phyloP scores from a whole-genome alignment of 1,284 basidiomycete species.

The Pascua guehoae region DNA sequence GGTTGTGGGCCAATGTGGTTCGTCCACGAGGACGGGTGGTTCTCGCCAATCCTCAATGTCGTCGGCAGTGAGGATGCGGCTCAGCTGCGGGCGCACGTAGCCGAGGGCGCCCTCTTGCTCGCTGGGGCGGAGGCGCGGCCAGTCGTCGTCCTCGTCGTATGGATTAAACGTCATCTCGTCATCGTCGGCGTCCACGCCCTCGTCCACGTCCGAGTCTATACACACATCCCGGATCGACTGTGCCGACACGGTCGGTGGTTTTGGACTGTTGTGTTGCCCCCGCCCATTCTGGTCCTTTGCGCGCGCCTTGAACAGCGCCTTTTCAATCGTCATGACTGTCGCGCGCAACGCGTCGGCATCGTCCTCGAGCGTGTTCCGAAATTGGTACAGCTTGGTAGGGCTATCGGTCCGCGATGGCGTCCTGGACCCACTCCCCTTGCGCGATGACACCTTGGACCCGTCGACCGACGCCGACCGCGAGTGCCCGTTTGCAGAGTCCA shows the following conservation, averaged over 20 bases:
- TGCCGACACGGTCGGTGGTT: not conserved
- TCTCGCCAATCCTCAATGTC: slow-evolving; percentile 45
- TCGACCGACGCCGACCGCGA: no score
- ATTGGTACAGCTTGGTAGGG: no score
- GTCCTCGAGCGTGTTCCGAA: not conserved
- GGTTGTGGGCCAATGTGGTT: slow-evolving; percentile 29
- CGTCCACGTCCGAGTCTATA: not conserved
- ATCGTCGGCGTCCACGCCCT: slow-evolving; percentile 2
- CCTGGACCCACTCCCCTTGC: not conserved
- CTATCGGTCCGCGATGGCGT: not conserved
- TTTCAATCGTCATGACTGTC: slow-evolving; percentile 37
- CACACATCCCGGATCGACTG: not conserved
- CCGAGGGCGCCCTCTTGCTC: slow-evolving; percentile 6
- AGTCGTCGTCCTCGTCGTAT: slow-evolving; percentile 4
- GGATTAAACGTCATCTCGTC: not conserved
- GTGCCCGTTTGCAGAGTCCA: no score
- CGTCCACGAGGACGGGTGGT: slow-evolving; percentile 37
- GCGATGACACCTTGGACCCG: not conserved
- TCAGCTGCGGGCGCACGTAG: slow-evolving; percentile 36
- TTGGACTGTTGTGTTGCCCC: slow-evolving; percentile 8
- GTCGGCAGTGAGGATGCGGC: slow-evolving; percentile 29
- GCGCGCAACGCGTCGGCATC: slow-evolving; percentile 1
- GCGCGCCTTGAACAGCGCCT: slow-evolving; percentile 37
- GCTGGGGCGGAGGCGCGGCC: slow-evolving; percentile 6
- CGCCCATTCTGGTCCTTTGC: slow-evolving; percentile 36